phyloP scores from a whole-genome alignment of 2,329 filamentous ascomycete species.

The Saccharata proteae region DNA sequence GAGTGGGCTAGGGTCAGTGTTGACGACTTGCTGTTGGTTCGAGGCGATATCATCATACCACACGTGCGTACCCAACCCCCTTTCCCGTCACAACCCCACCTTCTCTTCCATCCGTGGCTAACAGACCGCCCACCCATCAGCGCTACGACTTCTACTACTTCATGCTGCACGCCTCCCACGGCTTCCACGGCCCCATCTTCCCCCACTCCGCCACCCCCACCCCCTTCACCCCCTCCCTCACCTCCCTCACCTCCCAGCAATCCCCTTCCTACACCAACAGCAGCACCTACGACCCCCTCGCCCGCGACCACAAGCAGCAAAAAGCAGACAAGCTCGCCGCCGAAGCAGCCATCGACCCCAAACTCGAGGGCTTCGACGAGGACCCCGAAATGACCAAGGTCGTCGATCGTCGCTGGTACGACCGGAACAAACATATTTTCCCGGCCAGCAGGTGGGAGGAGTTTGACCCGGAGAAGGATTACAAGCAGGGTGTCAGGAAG shows the following conservation, averaged over 20 bases:
- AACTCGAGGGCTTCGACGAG: constrained; percentile 60
- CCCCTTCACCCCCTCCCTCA: constrained; percentile 23
- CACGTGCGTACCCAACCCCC: constrained; percentile 76
- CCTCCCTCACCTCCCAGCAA: too few species aligned
- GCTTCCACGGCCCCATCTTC: constrained; percentile 67
- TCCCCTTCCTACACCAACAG: too few species aligned
- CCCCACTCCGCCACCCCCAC: constrained; percentile 51
- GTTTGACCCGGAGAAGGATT: constrained; percentile 83
- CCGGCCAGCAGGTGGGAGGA: constrained; percentile 93
- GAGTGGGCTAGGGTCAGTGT: constrained; percentile 92
- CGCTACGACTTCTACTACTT: constrained; percentile 98
- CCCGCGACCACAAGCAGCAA: constrained; percentile 23
- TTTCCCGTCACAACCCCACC: too few species aligned
- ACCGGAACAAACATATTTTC: constrained; percentile 96
- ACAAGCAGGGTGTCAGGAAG: constrained; percentile 62
- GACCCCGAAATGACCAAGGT: constrained; percentile 82
- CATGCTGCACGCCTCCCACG: constrained; percentile 72
- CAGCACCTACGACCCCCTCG: constrained; percentile 28
- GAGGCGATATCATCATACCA: constrained; percentile 82
- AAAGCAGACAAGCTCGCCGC: constrained; percentile 18
- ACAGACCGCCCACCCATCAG: constrained; percentile 36
- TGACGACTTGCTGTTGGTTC: constrained; percentile 87
- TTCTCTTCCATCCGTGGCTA: neutral
- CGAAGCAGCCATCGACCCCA: constrained; percentile 28
- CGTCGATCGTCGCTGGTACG: constrained; percentile 92